These are phyloP conservation scores for Erythrophleum fordii DNA, from an alignment of 306 rosid species.

Conservation along the genomic window DNA sequence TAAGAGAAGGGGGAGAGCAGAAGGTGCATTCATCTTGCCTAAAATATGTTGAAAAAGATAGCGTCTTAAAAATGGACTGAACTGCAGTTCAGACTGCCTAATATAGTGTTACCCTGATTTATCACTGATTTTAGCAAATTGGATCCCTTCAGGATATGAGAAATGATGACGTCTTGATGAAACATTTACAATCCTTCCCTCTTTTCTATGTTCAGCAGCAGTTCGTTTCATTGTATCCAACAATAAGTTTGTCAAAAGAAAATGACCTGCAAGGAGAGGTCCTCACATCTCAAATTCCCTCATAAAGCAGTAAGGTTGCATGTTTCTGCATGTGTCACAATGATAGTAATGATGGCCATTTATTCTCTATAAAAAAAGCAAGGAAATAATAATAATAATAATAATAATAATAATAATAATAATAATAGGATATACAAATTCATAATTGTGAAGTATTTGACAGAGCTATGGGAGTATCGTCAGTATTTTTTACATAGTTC, in stretches of 20 bases:
- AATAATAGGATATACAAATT: not conserved
- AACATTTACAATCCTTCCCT: conserved; percentile 75
- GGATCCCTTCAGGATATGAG: conserved; percentile 74
- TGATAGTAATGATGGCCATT: not conserved
- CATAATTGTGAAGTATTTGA: not conserved
- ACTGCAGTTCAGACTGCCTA: not conserved
- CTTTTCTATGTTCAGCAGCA: conserved; percentile 53
- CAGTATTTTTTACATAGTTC: not conserved
- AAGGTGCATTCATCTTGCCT: not conserved
- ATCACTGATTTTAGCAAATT: conserved; percentile 59
- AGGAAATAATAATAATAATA: not conserved
- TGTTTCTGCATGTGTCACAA: not conserved
- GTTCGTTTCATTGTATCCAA: conserved; percentile 68
- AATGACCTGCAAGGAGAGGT: conserved; percentile 64
- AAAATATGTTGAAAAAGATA: not conserved
- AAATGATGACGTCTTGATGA: conserved; percentile 68
- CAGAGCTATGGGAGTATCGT: not conserved
- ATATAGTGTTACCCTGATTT: conserved; percentile 55
- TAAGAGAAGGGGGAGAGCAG: not conserved
- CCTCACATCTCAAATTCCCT: conserved; percentile 20
- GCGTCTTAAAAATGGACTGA: not conserved
- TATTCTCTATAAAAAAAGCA: not conserved
- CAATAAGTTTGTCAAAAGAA: conserved; percentile 73
- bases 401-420: too few relatives aligned
- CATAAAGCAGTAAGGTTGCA: not conserved